phyloP scores from a whole-genome alignment of 177 flowering plant genomes.

The Vitis hybrid region DNA sequence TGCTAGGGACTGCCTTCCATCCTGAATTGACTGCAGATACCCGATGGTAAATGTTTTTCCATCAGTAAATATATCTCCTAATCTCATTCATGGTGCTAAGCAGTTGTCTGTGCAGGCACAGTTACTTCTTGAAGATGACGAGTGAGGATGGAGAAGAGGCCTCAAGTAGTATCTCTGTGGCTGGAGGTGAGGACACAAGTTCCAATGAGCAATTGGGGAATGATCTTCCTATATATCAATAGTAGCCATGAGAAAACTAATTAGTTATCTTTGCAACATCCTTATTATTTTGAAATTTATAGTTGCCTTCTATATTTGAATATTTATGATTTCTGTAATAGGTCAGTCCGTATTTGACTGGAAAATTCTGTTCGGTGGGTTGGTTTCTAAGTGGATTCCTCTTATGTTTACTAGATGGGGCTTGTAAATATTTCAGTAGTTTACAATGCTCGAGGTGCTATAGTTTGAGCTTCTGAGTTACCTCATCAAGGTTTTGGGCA shows the following conservation, averaged over 20 bases:
- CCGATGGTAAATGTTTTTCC: constrained; percentile 55
- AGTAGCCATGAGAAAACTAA: constrained; percentile 13
- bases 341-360: too few relatives aligned
- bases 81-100: not conserved
- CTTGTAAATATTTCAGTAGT: too few relatives aligned
- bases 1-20: constrained; percentile 93
- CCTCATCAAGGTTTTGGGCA: too few relatives aligned
- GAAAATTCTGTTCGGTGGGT: too few relatives aligned
- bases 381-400: too few relatives aligned
- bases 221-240: constrained; percentile 62
- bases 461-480: too few relatives aligned
- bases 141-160: constrained; percentile 33
- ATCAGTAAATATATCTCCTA: not conserved
- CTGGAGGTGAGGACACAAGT: constrained; percentile 15
- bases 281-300: not conserved
- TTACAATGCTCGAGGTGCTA: too few relatives aligned
- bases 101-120: constrained; percentile 57
- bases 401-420: too few relatives aligned
- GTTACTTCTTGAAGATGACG: constrained; percentile 79
- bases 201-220: constrained; percentile 19
- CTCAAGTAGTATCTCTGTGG: constrained; percentile 31
- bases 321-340: too few relatives aligned
- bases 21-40: constrained; percentile 93
- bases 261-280: not conserved
- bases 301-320: too few relatives aligned